Percentiles rank a stretch among this genome's conserved stretches.
These are phyloP conservation scores for Arabidopsis hybrid DNA, from an alignment of 441 rosid species.

Conservation along the genomic window DNA sequence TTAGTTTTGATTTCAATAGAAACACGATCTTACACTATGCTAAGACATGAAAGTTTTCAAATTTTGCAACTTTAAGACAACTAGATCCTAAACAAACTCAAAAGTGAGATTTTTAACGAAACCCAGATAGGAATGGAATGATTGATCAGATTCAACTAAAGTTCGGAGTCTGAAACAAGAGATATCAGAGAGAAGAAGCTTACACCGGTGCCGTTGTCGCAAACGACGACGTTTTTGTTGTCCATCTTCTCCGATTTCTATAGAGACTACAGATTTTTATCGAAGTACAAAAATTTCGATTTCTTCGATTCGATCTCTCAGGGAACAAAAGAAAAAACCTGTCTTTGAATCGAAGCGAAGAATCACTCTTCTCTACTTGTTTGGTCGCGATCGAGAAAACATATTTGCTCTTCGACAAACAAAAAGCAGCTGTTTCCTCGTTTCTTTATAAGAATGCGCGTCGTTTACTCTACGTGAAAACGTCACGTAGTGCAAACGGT, in stretches of 20 bases:
- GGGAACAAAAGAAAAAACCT: slow-evolving; percentile 21
- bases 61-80: slow-evolving; percentile 23
- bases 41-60: neutral
- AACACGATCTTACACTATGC: neutral
- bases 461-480: slow-evolving; percentile 4
- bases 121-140: slow-evolving; percentile 4
- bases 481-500: slow-evolving; percentile 18
- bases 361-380: slow-evolving; percentile 31
- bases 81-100: slow-evolving; percentile 15
- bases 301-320: slow-evolving; percentile 13
- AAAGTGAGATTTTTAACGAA: slow-evolving; percentile 14
- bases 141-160: slow-evolving; percentile 6
- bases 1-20: neutral
- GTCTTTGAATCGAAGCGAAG: slow-evolving; percentile 37
- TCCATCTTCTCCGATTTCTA: slow-evolving; percentile 60
- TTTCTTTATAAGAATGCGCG: slow-evolving; percentile 5
- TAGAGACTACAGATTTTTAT: neutral
- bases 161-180: slow-evolving; percentile 16
- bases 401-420: slow-evolving; percentile 14
- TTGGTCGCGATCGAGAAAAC: slow-evolving; percentile 36
- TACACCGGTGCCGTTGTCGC: slow-evolving; percentile 99
- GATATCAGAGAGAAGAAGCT: slow-evolving; percentile 15
- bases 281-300: neutral
- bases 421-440: slow-evolving; percentile 28
- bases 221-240: slow-evolving; percentile 81